phyloP scores from a whole-genome alignment of 148 eudicot genomes.

The Persicaria tinctoria region DNA sequence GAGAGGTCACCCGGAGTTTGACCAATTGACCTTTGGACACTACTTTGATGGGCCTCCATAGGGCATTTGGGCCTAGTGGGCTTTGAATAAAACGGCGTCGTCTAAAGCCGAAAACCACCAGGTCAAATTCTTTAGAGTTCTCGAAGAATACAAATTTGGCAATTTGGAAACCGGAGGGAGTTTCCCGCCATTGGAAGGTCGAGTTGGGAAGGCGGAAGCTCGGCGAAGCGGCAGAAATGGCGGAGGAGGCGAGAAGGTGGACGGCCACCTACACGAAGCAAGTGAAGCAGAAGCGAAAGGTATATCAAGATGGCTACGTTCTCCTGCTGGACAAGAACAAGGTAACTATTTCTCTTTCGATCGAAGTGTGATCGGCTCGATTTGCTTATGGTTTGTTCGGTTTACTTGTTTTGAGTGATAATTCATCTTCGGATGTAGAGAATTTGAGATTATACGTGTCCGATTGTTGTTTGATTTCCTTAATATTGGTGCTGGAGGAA shows the following conservation, averaged over 20 bases:
- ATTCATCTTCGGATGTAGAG: background rate
- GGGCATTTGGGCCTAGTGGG: too few relatives aligned
- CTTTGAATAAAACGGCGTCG: background rate
- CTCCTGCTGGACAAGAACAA: slow-evolving; percentile 40
- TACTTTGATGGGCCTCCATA: too few relatives aligned
- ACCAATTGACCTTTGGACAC: too few relatives aligned
- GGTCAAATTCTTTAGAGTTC: background rate
- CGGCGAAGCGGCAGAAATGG: slow-evolving; percentile 22
- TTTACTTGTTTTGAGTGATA: background rate
- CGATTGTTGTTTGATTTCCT: background rate
- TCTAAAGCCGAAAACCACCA: background rate
- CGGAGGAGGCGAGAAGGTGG: slow-evolving; percentile 55
- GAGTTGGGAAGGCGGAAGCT: slow-evolving; percentile 2
- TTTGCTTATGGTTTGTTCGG: background rate
- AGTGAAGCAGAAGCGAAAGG: slow-evolving; percentile 72
- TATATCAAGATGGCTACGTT: slow-evolving; percentile 76
- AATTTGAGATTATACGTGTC: background rate
- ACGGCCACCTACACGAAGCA: slow-evolving; percentile 80
- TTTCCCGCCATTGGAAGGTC: slow-evolving; percentile 7
- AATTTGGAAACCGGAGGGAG: background rate
- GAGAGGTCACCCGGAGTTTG: too few relatives aligned
- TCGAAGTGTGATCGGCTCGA: background rate
- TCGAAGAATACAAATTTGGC: background rate
- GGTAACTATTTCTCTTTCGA: slow-evolving; percentile 5
- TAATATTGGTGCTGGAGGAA: background rate